A percentile compares a stretch with the other conserved stretches of the same genome.
Conservation (phyloP, 352 stramenopile species). For the Phytophthora citricola region DNA sequence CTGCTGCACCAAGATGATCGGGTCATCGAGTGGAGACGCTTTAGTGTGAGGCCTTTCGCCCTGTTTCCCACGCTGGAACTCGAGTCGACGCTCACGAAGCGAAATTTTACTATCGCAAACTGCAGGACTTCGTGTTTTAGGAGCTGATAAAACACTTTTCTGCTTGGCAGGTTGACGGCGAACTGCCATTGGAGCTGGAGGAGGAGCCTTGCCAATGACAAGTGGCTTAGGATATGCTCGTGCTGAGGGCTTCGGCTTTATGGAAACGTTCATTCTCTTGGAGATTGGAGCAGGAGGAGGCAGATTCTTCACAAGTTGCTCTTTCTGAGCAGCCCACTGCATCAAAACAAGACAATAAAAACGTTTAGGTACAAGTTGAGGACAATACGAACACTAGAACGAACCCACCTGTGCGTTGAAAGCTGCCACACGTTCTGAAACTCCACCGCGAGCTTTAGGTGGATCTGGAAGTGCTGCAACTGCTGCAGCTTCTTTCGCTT, state of each 20-base stretch:
- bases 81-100: constrained; percentile 30
- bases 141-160: constrained; percentile 15
- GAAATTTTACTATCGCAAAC: constrained; percentile 17
- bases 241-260: constrained; percentile 12
- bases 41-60: constrained; percentile 2
- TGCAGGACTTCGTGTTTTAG: constrained; percentile 11
- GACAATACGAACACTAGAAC: background rate
- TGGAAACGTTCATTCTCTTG: constrained; percentile 12
- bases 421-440: constrained; percentile 52
- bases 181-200: constrained; percentile 21
- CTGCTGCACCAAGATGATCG: constrained; percentile 78
- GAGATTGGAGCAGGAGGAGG: constrained; percentile 24
- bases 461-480: constrained; percentile 34
- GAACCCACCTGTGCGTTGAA: constrained; percentile 62
- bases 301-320: constrained; percentile 41
- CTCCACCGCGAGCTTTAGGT: constrained; percentile 8
- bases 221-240: constrained; percentile 32
- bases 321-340: constrained; percentile 56
- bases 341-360: background rate
- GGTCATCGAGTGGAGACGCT: constrained; percentile 58
- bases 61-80: constrained; percentile 51
- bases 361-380: background rate
- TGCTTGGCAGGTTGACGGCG: constrained; percentile 17
- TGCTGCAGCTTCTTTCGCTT: constrained; percentile 23
- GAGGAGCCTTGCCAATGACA: constrained; percentile 14